Evolutionary conservation across 148 eudicot genomes (phyloP).

Genomic region (Hydrangea macrophylla): DNA sequence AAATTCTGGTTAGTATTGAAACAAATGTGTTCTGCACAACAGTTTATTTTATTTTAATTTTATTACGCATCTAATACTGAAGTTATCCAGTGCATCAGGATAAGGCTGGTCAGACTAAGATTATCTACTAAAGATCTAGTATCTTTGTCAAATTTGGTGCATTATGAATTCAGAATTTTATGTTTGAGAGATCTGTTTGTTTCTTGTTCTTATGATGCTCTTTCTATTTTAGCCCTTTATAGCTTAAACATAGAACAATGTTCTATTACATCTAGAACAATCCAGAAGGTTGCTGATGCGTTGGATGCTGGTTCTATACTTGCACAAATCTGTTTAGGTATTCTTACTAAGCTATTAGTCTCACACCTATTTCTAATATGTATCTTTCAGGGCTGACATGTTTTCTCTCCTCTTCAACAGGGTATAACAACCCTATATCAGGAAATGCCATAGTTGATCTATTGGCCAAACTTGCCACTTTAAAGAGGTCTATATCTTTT

Average conservation of each 20-base stretch:
- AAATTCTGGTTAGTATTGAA: conserved; percentile 2
- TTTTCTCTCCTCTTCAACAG: conserved; percentile 41
- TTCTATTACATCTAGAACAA: conserved; percentile 80
- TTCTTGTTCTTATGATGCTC: neutral
- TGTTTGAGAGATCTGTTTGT: neutral
- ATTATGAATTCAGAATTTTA: neutral
- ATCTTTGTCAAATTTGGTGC: neutral
- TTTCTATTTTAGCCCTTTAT: conserved; percentile 63
- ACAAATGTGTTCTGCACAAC: neutral
- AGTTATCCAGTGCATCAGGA: neutral
- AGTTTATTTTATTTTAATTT: neutral
- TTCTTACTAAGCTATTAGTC: no score
- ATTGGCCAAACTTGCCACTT: conserved; percentile 58
- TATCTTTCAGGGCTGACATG: no score
- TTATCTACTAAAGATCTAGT: neutral
- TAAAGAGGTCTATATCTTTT: conserved; percentile 44
- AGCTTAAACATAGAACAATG: conserved; percentile 82
- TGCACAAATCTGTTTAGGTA: conserved; percentile 74
- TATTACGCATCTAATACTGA: neutral
- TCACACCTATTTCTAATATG: no score
- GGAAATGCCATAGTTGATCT: conserved; percentile 57
- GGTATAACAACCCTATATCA: conserved; percentile 69
- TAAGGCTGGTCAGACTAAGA: neutral
- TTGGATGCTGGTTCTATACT: conserved; percentile 59
- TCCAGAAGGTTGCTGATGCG: conserved; percentile 75